Evolutionary conservation across 2,329 filamentous ascomycete genomes (phyloP), one percentile per base, ranked within the genome.

Genomic region (Phialocephala subalpina): DNA sequence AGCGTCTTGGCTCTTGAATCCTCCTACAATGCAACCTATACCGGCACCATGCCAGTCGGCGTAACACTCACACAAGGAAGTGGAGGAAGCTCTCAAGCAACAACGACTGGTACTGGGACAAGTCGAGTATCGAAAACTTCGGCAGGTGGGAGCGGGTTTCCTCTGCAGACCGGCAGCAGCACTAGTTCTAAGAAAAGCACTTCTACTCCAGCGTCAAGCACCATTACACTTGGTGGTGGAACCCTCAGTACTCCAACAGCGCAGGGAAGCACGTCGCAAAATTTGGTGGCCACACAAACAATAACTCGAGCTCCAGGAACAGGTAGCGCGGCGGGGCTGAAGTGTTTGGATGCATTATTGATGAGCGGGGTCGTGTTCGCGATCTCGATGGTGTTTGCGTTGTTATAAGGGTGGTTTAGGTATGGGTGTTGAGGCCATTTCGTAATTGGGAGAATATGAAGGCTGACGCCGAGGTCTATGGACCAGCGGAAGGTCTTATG

Each of bases 1-100:
- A 38, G 22, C 25, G 40, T 45, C 1, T 36, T 55, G 6, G 33
- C 57, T 4, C 27, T 52, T 2, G 36, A 63, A 35, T 58, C 58
- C 6, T 60, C 60, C 3, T 58, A 53, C n/a, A 67, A 67, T 16
- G 65, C 65, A 33, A 63, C 65, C 20, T 67, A 62, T 33, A 62
- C 59, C 2, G 64, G 64, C 6, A 60, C 27, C 9, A 38, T 60
- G n/a, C 62, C 62, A 12, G 47, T 45, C 16, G 52, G 52, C 52
- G 52, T 29, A 14, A 55, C 25, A 55, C 14, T 35, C 4, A 55
- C 52, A 11, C 29, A 29, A 33, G 52, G 47, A 22, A 52, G 25
- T 18, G 52, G 52, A 52, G 38, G 38, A 42, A n/a, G 12, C 22
- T 55, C 52, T 3, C 11, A 35, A 33, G 27, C 52, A 16, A 35